Evolutionary conservation across 2,329 filamentous ascomycete genomes (phyloP).

Genomic region (Paraconiothyrium sp.): DNA sequence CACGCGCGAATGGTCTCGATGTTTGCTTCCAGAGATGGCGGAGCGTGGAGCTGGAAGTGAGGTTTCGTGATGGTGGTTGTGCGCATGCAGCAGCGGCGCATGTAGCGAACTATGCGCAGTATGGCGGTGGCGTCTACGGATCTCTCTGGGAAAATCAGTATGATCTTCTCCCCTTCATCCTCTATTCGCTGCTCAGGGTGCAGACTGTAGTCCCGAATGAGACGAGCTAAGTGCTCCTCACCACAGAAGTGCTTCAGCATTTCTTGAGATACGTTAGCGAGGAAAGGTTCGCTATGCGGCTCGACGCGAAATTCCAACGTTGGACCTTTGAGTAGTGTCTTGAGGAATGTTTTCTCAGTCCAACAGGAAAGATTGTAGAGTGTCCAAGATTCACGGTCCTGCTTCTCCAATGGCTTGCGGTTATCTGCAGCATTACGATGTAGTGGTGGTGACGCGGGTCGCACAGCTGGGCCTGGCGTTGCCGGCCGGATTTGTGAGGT

Average conservation of each 20-base stretch:
- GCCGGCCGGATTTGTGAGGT: not conserved
- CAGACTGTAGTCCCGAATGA: not conserved
- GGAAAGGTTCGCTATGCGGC: not conserved
- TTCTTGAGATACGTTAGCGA: not conserved
- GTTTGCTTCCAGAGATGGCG: conserved; percentile 2
- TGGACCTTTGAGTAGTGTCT: not conserved
- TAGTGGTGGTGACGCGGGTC: not conserved
- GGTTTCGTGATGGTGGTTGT: conserved; percentile 7
- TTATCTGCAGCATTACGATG: conserved; percentile 3
- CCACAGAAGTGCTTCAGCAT: conserved; percentile 10
- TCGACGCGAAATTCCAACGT: not conserved
- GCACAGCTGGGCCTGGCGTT: not conserved
- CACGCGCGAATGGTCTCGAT: conserved; percentile 10
- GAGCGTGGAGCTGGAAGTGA: conserved; percentile 6
- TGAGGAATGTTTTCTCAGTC: not conserved
- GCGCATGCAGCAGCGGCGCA: conserved; percentile 11
- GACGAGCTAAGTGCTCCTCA: not conserved
- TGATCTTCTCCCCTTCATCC: not conserved
- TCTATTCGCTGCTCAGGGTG: not conserved
- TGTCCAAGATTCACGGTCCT: not conserved
- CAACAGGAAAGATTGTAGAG: conserved; percentile 3
- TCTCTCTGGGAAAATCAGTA: not conserved
- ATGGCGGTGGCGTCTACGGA: conserved; percentile 1
- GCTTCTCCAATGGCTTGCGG: not conserved
- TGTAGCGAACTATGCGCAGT: conserved; percentile 5